Percentiles rank a stretch among this genome's conserved stretches.
phyloP scores from a whole-genome alignment of 2,329 filamentous ascomycete genomes.

The Cercospora sp. region DNA sequence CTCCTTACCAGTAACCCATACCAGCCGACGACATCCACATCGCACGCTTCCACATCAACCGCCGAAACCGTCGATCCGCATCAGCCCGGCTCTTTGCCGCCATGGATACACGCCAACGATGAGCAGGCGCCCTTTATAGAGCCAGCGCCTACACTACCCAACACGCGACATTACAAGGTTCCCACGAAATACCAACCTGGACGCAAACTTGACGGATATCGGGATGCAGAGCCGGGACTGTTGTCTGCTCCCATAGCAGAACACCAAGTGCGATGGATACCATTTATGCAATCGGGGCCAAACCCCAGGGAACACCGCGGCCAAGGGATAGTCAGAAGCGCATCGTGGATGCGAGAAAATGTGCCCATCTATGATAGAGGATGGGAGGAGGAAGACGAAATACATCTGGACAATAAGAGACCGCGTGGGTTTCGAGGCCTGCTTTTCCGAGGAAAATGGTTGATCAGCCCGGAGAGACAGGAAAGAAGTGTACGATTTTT shows the following conservation, averaged over 20 bases:
- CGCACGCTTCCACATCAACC: slow-evolving; percentile 10
- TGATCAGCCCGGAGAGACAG: slow-evolving; percentile 45
- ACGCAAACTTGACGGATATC: slow-evolving; percentile 41
- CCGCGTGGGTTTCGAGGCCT: slow-evolving; percentile 47
- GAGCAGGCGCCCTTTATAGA: slow-evolving; percentile 30
- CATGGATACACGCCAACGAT: slow-evolving; percentile 41
- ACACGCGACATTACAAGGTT: slow-evolving; percentile 33
- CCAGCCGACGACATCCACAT: slow-evolving; percentile 5
- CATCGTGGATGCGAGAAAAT: slow-evolving; percentile 53
- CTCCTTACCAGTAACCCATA: slow-evolving; percentile 7
- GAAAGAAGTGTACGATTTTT: slow-evolving; percentile 38
- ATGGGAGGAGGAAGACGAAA: slow-evolving; percentile 59
- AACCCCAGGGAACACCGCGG: slow-evolving; percentile 36
- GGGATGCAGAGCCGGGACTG: slow-evolving; percentile 39
- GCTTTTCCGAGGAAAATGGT: slow-evolving; percentile 41
- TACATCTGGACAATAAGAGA: slow-evolving; percentile 34
- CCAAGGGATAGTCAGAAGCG: slow-evolving; percentile 42
- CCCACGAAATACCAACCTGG: slow-evolving; percentile 38
- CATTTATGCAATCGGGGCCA: slow-evolving; percentile 42
- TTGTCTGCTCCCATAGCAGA: slow-evolving; percentile 39
- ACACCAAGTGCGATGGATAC: slow-evolving; percentile 40
- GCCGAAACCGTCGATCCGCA: slow-evolving; percentile 31
- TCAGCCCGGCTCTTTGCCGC: slow-evolving; percentile 36
- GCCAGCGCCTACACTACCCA: slow-evolving; percentile 30
- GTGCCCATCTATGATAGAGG: slow-evolving; percentile 48